Percentiles rank a stretch among this genome's conserved stretches.
phyloP scores from a whole-genome alignment of 495 filamentous ascomycete genomes.

The Clavariopsis aquatica region DNA sequence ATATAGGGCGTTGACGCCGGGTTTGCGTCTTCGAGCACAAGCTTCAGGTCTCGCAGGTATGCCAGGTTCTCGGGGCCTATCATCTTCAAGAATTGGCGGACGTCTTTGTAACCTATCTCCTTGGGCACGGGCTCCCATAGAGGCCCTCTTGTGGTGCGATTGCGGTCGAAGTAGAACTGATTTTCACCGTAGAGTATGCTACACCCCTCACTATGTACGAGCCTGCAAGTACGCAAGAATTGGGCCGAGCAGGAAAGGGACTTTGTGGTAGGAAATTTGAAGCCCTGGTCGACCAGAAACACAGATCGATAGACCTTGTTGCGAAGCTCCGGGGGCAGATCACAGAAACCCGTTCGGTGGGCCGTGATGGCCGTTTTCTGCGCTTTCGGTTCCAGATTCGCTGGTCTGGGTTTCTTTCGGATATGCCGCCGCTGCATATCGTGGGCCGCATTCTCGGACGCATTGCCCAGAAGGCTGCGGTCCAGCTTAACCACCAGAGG shows the following conservation, averaged over 20 bases:
- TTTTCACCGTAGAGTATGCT: conserved; percentile 46
- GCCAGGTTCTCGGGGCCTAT: conserved; percentile 40
- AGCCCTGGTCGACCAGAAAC: conserved; percentile 30
- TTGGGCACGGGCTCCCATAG: conserved; percentile 34
- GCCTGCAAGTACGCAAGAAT: conserved; percentile 44
- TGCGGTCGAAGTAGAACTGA: conserved; percentile 42
- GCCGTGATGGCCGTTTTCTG: neutral
- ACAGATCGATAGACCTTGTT: conserved; percentile 44
- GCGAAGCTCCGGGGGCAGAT: conserved; percentile 46
- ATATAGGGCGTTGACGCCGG: conserved; percentile 37
- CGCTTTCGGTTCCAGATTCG: neutral
- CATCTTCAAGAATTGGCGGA: conserved; percentile 38
- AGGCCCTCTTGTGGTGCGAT: conserved; percentile 11
- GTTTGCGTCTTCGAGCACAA: conserved; percentile 40
- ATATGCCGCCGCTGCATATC: neutral
- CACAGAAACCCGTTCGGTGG: conserved; percentile 38
- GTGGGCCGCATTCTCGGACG: neutral
- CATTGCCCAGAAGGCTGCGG: conserved; percentile 6
- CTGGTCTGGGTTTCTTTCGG: neutral
- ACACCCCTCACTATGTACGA: conserved; percentile 42
- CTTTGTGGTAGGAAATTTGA: conserved; percentile 33
- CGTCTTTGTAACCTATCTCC: conserved; percentile 43
- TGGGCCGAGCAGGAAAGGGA: conserved; percentile 42
- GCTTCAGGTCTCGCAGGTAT: conserved; percentile 34
- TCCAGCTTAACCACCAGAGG: conserved; percentile 38